Percentiles rank a stretch among this genome's conserved stretches.
These are phyloP conservation scores for Clonostachys sp. DNA, from an alignment of 2,329 filamentous ascomycete species.

Conservation along the genomic window DNA sequence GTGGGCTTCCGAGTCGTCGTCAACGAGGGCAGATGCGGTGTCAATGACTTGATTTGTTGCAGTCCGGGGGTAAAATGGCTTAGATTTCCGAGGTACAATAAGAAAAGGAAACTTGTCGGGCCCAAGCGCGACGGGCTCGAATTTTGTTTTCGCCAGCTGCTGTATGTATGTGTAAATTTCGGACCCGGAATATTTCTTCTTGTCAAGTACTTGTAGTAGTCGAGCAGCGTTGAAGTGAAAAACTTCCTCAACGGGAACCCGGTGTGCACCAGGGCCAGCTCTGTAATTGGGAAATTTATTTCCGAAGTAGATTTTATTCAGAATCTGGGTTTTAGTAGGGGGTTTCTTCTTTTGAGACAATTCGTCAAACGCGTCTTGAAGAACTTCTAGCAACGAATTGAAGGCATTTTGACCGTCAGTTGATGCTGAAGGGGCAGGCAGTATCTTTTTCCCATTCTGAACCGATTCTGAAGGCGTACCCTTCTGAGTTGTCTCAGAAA, in stretches of 20 bases:
- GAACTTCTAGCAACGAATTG: slow-evolving; percentile 14
- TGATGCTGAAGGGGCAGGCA: neutral
- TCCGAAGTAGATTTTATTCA: slow-evolving; percentile 23
- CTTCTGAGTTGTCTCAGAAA: too few species aligned
- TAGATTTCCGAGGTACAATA: slow-evolving; percentile 11
- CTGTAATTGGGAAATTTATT: slow-evolving; percentile 21
- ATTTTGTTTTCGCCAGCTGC: slow-evolving; percentile 14
- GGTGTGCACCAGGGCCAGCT: slow-evolving; percentile 25
- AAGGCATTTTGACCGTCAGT: slow-evolving; percentile 11
- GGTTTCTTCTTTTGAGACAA: slow-evolving; percentile 11
- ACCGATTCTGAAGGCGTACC: too few species aligned
- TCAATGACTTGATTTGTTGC: neutral
- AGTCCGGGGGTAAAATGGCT: neutral
- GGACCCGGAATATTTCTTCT: slow-evolving; percentile 21
- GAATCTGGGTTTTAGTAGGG: slow-evolving; percentile 8
- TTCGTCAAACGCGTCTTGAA: slow-evolving; percentile 12
- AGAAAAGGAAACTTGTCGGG: slow-evolving; percentile 19
- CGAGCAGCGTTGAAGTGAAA: slow-evolving; percentile 37
- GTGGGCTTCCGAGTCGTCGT: slow-evolving; percentile 8
- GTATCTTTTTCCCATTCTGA: too few species aligned
- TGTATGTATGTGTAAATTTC: slow-evolving; percentile 27
- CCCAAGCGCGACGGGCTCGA: slow-evolving; percentile 17
- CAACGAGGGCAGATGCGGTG: neutral
- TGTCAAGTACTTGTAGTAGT: slow-evolving; percentile 27
- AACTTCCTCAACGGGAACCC: slow-evolving; percentile 33